phyloP scores from a whole-genome alignment of 768 basidiomycete species.

The Suillus spraguei region DNA sequence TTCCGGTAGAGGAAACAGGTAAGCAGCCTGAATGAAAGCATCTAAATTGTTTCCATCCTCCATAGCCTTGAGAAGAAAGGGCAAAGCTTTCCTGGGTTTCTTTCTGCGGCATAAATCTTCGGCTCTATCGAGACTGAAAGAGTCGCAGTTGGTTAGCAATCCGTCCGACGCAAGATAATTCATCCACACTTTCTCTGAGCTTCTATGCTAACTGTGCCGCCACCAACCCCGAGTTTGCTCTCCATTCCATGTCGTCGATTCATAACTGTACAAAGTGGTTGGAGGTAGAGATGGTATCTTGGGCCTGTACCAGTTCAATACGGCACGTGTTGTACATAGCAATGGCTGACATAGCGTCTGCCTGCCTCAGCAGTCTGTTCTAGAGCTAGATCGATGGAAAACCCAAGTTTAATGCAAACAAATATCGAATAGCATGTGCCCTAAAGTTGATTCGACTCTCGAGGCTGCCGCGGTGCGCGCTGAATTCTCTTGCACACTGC shows the following conservation, averaged over 20 bases:
- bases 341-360: too few species aligned
- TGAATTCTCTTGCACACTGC: too few species aligned
- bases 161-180: neutral
- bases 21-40: slow-evolving; percentile 39
- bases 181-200: slow-evolving; percentile 31
- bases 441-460: too few species aligned
- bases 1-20: slow-evolving; percentile 32
- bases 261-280: slow-evolving; percentile 1
- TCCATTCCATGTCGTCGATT: slow-evolving; percentile 26
- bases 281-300: neutral
- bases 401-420: too few species aligned
- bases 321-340: neutral
- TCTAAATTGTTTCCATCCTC: slow-evolving; percentile 44
- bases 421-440: too few species aligned
- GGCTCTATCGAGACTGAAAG: slow-evolving; percentile 37
- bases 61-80: slow-evolving; percentile 43
- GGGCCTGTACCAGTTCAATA: neutral
- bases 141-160: neutral
- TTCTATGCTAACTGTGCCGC: slow-evolving; percentile 30
- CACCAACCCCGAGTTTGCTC: slow-evolving; percentile 27
- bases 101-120: slow-evolving; percentile 37
- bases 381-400: too few species aligned
- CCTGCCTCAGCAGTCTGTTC: too few species aligned
- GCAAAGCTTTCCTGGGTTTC: slow-evolving; percentile 37
- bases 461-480: too few species aligned